Conservation (phyloP, 1,284 basidiomycete genomes). For the Puccinia polysora region DNA sequence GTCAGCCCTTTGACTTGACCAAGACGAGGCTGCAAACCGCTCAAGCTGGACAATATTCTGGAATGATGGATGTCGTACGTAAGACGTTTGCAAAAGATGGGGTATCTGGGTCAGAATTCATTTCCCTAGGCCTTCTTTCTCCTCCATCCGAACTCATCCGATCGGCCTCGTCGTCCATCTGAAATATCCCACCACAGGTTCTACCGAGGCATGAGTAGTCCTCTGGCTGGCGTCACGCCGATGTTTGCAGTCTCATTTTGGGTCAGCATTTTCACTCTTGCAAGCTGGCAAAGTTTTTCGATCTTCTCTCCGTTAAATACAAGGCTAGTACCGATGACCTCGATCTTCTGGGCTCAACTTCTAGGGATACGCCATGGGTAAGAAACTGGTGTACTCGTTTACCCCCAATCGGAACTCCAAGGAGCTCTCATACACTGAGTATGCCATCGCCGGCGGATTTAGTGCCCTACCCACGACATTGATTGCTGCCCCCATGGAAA, state of each 20-base stretch:
- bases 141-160: background rate
- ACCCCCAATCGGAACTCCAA: constrained; percentile 60
- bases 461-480: constrained; percentile 89
- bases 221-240: constrained; percentile 90
- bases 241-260: constrained; percentile 99
- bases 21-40: constrained; percentile 79
- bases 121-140: background rate
- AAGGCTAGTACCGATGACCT: too few species aligned
- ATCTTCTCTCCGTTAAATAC: background rate
- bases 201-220: constrained; percentile 95
- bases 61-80: constrained; percentile 86
- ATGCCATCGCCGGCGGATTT: constrained; percentile 88
- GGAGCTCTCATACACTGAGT: constrained; percentile 69
- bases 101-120: constrained; percentile 67
- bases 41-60: constrained; percentile 78
- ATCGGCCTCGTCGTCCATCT: background rate
- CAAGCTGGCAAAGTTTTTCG: too few species aligned
- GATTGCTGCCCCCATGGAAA: constrained; percentile 89
- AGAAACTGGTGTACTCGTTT: constrained; percentile 71
- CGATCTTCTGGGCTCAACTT: background rate
- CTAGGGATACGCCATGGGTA: constrained; percentile 81
- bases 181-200: constrained; percentile 59
- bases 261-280: constrained; percentile 52
- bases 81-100: constrained; percentile 87
- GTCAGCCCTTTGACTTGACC: constrained; percentile 95